phyloP scores from a whole-genome alignment of 495 filamentous ascomycete genomes.

The Neurospora hispaniola region DNA sequence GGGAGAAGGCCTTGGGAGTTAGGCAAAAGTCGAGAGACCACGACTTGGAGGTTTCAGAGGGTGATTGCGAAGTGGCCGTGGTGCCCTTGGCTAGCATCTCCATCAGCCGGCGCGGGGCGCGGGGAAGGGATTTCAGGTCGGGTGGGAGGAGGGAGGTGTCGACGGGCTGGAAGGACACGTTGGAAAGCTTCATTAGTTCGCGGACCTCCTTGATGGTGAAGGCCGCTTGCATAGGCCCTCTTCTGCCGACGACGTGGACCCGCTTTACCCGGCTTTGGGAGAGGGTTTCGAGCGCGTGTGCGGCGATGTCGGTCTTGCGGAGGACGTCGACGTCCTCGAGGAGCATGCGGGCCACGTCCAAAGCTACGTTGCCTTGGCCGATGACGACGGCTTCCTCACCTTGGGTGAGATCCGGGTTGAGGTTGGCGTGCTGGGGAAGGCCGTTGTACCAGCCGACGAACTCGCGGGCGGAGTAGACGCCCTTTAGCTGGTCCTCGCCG shows the following conservation, averaged over 20 bases:
- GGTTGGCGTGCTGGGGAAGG: conserved; percentile 65
- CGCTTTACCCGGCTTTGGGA: conserved; percentile 62
- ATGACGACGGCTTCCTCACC: conserved; percentile 83
- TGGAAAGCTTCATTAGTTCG: conserved; percentile 70
- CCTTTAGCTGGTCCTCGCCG: conserved; percentile 59
- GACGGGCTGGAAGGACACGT: conserved; percentile 61
- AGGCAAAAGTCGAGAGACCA: conserved; percentile 82
- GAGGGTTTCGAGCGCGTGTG: conserved; percentile 65
- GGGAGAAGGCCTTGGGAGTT: conserved; percentile 58
- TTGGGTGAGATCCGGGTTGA: conserved; percentile 64
- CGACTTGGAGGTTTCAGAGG: conserved; percentile 34
- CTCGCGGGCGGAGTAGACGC: conserved; percentile 79
- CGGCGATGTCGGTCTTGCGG: conserved; percentile 76
- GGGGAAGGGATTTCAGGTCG: conserved; percentile 52
- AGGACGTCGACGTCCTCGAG: conserved; percentile 61
- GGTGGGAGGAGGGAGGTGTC: conserved; percentile 52
- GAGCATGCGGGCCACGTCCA: conserved; percentile 87
- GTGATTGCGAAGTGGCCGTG: conserved; percentile 11
- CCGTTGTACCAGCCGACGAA: conserved; percentile 99
- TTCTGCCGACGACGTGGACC: conserved; percentile 74
- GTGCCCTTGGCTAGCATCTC: conserved; percentile 66
- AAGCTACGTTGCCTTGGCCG: conserved; percentile 90
- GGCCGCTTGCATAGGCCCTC: conserved; percentile 83
- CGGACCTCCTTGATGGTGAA: conserved; percentile 92
- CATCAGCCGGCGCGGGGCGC: conserved; percentile 64